Conservation (phyloP, 306 rosid species). For the Comarum palustre region DNA sequence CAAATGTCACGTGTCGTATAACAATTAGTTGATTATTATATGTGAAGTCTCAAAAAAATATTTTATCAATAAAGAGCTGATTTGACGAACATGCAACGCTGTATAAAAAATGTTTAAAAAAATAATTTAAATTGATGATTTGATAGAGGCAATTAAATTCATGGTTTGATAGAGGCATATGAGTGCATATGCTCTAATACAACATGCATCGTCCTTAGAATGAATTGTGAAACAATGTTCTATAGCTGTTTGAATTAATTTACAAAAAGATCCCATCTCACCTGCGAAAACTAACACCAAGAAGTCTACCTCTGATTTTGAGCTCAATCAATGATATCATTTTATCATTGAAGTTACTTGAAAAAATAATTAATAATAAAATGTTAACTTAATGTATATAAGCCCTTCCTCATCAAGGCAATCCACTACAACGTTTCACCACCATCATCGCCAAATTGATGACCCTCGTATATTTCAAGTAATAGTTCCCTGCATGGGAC, state of each 20-base stretch:
- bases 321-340: neutral
- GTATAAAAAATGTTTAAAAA: too few relatives aligned
- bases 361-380: neutral
- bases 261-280: neutral
- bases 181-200: too few relatives aligned
- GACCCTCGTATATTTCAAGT: constrained; percentile 48
- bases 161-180: too few relatives aligned
- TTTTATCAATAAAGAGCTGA: too few relatives aligned
- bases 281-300: neutral
- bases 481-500: constrained; percentile 85
- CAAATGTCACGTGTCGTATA: too few relatives aligned
- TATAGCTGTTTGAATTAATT: neutral
- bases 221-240: constrained; percentile 11
- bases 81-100: too few relatives aligned
- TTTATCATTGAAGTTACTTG: neutral
- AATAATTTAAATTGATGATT: too few relatives aligned
- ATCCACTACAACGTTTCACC: constrained; percentile 38
- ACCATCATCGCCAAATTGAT: constrained; percentile 57
- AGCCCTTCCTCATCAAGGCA: constrained; percentile 32
- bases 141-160: too few relatives aligned
- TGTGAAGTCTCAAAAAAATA: too few relatives aligned
- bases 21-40: too few relatives aligned
- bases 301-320: neutral
- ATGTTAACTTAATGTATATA: neutral
- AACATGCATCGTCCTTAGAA: neutral